Evolutionary conservation across 225 moss, liverwort and hornwort species (phyloP).

Genomic region (Anthoceros angustus): DNA sequence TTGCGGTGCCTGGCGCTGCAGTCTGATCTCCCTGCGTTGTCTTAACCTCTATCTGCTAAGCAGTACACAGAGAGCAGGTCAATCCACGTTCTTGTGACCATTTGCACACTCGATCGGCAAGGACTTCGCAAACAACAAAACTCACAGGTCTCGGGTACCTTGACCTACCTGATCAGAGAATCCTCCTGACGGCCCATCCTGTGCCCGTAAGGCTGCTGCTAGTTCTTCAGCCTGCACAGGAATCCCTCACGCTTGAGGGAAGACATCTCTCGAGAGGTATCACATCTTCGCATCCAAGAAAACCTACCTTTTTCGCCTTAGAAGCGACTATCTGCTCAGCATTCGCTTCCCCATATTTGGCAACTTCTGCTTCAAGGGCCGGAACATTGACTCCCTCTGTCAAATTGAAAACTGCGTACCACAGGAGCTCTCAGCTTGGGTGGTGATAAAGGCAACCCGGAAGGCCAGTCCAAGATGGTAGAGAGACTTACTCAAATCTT

Average conservation of each 20-base stretch:
- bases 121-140: neutral
- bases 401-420: slow-evolving; percentile 23
- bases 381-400: slow-evolving; percentile 41
- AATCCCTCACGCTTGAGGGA: neutral
- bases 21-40: neutral
- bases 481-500: slow-evolving; percentile 30
- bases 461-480: neutral
- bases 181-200: slow-evolving; percentile 14
- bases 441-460: neutral
- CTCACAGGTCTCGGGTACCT: slow-evolving; percentile 12
- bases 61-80: neutral
- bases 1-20: slow-evolving; percentile 9
- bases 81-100: neutral
- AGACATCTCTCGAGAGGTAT: neutral
- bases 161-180: neutral
- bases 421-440: neutral
- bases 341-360: slow-evolving; percentile 37
- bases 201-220: slow-evolving; percentile 16
- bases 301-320: slow-evolving; percentile 15
- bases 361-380: slow-evolving; percentile 25
- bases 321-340: slow-evolving; percentile 39
- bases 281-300: neutral
- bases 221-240: slow-evolving; percentile 25
- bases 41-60: neutral
- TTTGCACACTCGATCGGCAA: neutral